These are phyloP conservation scores for Imleria badia DNA, from an alignment of 768 basidiomycete genomes.

Conservation along the genomic window DNA sequence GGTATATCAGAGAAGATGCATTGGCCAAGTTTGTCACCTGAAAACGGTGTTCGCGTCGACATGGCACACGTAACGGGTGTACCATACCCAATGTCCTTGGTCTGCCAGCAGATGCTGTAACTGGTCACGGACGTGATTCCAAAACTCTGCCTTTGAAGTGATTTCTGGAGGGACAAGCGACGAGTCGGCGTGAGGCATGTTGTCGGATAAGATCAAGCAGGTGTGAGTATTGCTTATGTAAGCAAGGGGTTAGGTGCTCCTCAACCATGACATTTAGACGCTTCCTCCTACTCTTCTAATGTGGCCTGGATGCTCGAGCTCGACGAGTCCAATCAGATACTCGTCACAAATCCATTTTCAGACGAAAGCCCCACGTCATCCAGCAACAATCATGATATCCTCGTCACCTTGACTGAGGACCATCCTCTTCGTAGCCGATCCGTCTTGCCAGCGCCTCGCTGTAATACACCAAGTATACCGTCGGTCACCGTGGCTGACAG, in stretches of 20 bases:
- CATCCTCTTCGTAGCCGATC: conserved; percentile 22
- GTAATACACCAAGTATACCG: not conserved
- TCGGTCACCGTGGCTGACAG: not conserved
- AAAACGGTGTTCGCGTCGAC: not conserved
- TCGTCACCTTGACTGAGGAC: not conserved
- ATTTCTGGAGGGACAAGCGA: conserved; percentile 70
- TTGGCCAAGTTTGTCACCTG: conserved; percentile 90
- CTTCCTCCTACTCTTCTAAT: conserved; percentile 14
- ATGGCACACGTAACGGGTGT: not conserved
- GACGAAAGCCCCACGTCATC: conserved; percentile 2
- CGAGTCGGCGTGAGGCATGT: conserved; percentile 84
- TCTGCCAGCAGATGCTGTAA: conserved; percentile 61
- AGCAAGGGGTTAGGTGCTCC: not conserved
- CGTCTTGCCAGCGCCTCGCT: not conserved
- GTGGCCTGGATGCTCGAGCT: conserved; percentile 28
- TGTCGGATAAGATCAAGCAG: conserved; percentile 21
- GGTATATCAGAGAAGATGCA: conserved; percentile 77
- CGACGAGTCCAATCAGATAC: conserved; percentile 24
- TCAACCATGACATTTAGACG: not conserved
- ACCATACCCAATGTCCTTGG: conserved; percentile 74
- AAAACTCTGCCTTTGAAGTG: conserved; percentile 73
- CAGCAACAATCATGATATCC: not conserved
- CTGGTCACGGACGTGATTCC: conserved; percentile 70
- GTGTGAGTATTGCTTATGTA: conserved; percentile 11
- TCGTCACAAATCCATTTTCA: conserved; percentile 18